Conservation (phyloP, 2,329 filamentous ascomycete species). For the Ophiobolus disseminans region DNA sequence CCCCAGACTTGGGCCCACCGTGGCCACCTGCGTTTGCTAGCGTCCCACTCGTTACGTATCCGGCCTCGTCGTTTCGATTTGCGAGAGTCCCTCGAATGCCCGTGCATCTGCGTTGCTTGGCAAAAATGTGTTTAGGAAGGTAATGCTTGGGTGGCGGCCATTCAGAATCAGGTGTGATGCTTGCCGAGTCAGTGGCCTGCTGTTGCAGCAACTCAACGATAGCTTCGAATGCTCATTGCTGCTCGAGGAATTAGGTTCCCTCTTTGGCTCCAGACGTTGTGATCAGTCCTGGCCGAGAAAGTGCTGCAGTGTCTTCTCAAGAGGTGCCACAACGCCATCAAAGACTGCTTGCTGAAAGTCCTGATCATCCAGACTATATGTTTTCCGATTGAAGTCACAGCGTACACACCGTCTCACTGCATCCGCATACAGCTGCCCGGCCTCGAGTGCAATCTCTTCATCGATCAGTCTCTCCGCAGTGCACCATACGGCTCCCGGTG, state of each 20-base stretch:
- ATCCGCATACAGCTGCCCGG: slow-evolving; percentile 21
- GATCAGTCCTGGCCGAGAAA: slow-evolving; percentile 18
- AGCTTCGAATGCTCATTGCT: too few species aligned
- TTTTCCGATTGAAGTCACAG: slow-evolving; percentile 23
- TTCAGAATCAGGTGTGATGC: too few species aligned
- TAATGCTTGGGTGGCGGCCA: too few species aligned
- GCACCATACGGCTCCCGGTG: slow-evolving; percentile 20
- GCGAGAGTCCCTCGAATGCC: too few species aligned
- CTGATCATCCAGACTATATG: slow-evolving; percentile 19
- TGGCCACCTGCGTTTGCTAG: background rate
- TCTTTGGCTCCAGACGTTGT: background rate
- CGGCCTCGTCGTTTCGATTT: too few species aligned
- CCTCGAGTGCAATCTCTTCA: slow-evolving; percentile 19
- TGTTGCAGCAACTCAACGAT: too few species aligned
- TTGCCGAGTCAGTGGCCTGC: too few species aligned
- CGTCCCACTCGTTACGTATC: too few species aligned
- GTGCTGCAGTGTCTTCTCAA: slow-evolving; percentile 19
- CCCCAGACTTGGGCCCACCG: slow-evolving; percentile 1
- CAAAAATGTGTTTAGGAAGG: too few species aligned
- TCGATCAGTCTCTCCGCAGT: slow-evolving; percentile 21
- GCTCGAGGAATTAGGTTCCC: background rate
- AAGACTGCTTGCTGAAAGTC: slow-evolving; percentile 22
- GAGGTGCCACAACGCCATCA: slow-evolving; percentile 22
- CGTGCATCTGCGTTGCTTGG: too few species aligned
- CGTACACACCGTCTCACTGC: slow-evolving; percentile 22